phyloP scores from a whole-genome alignment of 108 stramenopile species.

The Discostella stelligeroides region DNA sequence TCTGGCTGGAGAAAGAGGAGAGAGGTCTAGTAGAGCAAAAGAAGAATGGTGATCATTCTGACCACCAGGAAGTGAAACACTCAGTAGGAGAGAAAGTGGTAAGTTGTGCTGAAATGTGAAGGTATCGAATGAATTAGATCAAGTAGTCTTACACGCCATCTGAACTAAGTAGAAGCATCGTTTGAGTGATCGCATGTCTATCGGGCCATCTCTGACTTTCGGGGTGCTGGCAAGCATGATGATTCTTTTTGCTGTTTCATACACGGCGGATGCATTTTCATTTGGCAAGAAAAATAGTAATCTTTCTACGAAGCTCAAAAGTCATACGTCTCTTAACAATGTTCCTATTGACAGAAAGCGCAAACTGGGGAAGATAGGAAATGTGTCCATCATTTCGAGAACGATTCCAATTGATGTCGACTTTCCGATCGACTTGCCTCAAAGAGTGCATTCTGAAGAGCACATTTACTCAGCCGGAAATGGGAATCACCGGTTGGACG shows the following conservation, averaged over 20 bases:
- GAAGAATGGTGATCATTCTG: conserved; percentile 63
- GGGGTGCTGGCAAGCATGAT: neutral
- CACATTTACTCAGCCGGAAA: neutral
- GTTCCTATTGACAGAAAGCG: conserved; percentile 13
- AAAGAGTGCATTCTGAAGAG: neutral
- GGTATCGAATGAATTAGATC: too few relatives aligned
- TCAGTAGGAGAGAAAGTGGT: neutral
- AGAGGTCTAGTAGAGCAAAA: conserved; percentile 52
- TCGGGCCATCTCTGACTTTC: neutral
- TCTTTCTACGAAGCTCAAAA: conserved; percentile 2
- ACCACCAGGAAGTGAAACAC: conserved; percentile 6
- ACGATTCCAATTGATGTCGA: conserved; percentile 30
- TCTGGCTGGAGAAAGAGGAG: conserved; percentile 74
- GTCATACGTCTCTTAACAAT: neutral
- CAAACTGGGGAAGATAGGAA: conserved; percentile 32
- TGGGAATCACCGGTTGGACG: conserved; percentile 16
- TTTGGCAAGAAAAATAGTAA: conserved; percentile 1
- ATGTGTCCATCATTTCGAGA: conserved; percentile 41
- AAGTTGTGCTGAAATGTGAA: conserved; percentile 19
- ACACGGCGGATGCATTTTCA: neutral
- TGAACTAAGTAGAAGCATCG: conserved; percentile 1
- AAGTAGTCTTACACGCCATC: conserved; percentile 1
- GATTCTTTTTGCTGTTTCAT: neutral
- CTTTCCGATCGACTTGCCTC: neutral
- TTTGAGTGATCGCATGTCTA: neutral